Base-by-base conservation (phyloP, 805 yeast species). In the Kluyveromyces aestuarii region DNA sequence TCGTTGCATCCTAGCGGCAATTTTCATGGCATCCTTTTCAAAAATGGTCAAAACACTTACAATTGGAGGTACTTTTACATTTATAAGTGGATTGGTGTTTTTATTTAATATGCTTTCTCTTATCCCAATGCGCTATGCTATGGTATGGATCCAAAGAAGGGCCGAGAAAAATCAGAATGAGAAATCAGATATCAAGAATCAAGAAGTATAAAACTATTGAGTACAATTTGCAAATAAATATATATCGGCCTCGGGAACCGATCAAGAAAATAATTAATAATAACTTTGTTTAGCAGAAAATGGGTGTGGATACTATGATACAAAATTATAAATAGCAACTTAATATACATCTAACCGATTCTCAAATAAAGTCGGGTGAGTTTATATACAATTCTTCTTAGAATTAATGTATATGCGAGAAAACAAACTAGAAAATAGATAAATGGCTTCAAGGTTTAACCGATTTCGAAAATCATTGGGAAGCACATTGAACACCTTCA, bases 61-160 rank as follows among this genome's bases (percentile, higher is more conserved):
- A 0, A 63, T 79, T 6, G 96, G 96, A 1, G 93, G 95, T 10
- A 76, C 86, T 0, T 85, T 81, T 60, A 80, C 91, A 0, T 69
- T 88, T 17, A 66, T 85, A 71, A 79, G 82, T 9, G 84, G 76
- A 0, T 42, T 82, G 6, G 67, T 76, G 25, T 40, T 67, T 16
- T 33, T 63, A 11, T 58, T 63, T 0, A 63, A 64, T 25, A 51
- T 56, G 14, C 18, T 58, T 25, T 51, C 70, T 16, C 55, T 62
- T 18, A 53, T 71, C 14, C 72, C 73, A 8, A 59, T 69, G 63
- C 59, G 55, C 25, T 64, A 64, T 44, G 73, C 72, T 17, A 55
- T 64, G 62, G 56, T 58, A 48, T 69, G 72, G 72, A 61, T 62
- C 41, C 48, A 50, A 16, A 48, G 48, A 27, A 59, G 66, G 48